Conservation (phyloP, 2,329 filamentous ascomycete genomes). For the Penicillium sp. region DNA sequence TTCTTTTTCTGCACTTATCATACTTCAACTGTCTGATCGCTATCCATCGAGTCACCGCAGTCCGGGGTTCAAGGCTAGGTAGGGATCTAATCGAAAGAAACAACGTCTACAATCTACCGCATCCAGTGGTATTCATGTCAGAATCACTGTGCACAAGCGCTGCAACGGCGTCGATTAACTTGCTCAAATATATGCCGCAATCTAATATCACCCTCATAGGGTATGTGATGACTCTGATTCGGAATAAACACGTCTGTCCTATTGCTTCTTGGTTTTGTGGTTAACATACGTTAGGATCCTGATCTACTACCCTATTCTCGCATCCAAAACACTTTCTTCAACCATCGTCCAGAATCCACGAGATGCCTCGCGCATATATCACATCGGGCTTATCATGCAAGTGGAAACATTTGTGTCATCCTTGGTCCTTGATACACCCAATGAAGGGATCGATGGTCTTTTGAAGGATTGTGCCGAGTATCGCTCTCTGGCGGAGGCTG, state of each 20-base stretch:
- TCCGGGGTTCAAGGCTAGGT: neutral
- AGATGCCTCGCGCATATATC: neutral
- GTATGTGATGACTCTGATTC: neutral
- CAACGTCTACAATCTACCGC: neutral
- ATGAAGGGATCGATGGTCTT: neutral
- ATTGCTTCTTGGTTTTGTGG: neutral
- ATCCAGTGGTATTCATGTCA: neutral
- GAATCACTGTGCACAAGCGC: neutral
- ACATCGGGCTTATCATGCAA: neutral
- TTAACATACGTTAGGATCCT: neutral
- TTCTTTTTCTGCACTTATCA: neutral
- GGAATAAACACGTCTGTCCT: neutral
- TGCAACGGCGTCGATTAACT: neutral
- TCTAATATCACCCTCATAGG: neutral
- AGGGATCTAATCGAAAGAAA: neutral
- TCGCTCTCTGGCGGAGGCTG: neutral
- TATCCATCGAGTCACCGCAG: neutral
- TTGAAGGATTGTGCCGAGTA: neutral
- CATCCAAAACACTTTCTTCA: neutral
- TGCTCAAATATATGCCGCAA: neutral
- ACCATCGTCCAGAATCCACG: neutral
- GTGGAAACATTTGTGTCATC: neutral
- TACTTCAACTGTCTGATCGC: neutral
- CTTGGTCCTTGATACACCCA: neutral
- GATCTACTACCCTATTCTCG: neutral